Conservation (phyloP, 495 filamentous ascomycete species). For the Lophiostoma macrostomum region DNA sequence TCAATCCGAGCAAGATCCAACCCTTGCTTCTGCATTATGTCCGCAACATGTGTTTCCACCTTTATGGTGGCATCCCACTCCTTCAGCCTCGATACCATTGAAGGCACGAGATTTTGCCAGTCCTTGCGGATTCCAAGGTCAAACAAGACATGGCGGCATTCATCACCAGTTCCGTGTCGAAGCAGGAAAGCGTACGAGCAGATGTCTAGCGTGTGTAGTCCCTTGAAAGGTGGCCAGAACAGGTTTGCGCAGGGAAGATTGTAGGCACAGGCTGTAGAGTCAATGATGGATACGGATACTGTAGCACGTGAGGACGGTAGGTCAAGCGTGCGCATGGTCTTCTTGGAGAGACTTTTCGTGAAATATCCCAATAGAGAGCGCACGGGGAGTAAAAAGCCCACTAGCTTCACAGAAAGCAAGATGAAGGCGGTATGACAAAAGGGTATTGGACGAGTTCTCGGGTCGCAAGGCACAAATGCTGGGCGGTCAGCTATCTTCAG, state of each 20-base stretch:
- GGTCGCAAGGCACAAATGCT: too few relatives aligned
- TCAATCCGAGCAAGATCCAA: constrained; percentile 48
- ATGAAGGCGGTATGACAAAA: too few relatives aligned
- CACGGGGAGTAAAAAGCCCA: too few relatives aligned
- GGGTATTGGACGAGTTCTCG: too few relatives aligned
- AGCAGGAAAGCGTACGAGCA: not conserved
- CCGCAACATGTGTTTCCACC: constrained; percentile 48
- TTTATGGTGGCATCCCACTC: not conserved
- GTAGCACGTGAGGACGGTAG: not conserved
- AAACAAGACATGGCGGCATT: constrained; percentile 19
- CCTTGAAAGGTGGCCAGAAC: not conserved
- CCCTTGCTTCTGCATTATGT: constrained; percentile 47
- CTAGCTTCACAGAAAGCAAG: too few relatives aligned
- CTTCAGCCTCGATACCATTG: not conserved
- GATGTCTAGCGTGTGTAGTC: not conserved
- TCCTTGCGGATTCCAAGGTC: constrained; percentile 25
- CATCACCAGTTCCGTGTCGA: not conserved
- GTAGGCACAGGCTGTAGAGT: not conserved
- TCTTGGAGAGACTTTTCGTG: too few relatives aligned
- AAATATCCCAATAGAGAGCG: too few relatives aligned
- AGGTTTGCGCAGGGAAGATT: not conserved
- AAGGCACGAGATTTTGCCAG: constrained; percentile 13
- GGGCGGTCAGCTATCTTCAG: too few relatives aligned
- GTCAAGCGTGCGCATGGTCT: too few relatives aligned
- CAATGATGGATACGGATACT: not conserved